Conservation (phyloP, 257 asterid species). For the Capsicum baccatum region DNA sequence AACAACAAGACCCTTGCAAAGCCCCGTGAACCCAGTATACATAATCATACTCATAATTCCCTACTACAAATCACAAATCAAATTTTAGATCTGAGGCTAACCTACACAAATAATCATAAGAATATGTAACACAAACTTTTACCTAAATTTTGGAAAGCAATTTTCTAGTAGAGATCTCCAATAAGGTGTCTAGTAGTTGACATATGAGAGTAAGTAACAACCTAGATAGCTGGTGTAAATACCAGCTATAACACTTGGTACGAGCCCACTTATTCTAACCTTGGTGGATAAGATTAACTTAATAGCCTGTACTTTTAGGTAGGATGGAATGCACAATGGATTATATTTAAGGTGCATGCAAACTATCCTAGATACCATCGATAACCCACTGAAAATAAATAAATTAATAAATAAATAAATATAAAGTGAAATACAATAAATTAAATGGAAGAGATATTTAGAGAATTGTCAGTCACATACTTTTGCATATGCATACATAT, state of each 20-base stretch:
- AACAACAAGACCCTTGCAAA: too few relatives aligned
- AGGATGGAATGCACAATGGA: not conserved
- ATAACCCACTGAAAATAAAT: not conserved
- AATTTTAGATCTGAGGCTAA: too few relatives aligned
- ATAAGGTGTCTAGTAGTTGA: not conserved
- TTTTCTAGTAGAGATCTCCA: conserved; percentile 9
- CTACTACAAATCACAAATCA: too few relatives aligned
- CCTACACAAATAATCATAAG: too few relatives aligned
- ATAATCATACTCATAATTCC: too few relatives aligned
- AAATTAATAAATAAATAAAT: too few relatives aligned
- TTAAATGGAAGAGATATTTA: not conserved
- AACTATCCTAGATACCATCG: not conserved
- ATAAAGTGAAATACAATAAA: not conserved
- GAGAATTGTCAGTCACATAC: not conserved
- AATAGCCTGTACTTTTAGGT: not conserved
- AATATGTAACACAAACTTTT: too few relatives aligned
- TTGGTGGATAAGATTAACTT: not conserved
- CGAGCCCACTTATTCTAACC: too few relatives aligned
- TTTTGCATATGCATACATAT: too few relatives aligned
- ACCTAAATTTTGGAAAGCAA: not conserved
- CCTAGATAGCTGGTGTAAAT: not conserved
- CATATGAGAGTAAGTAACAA: not conserved
- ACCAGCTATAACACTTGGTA: not conserved
- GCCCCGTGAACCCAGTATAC: too few relatives aligned
- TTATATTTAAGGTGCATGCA: not conserved